A percentile compares a stretch with the other conserved stretches of the same genome.
Evolutionary conservation across 345 rosid genomes (phyloP).

Genomic region (Hibiscus tridactylites): DNA sequence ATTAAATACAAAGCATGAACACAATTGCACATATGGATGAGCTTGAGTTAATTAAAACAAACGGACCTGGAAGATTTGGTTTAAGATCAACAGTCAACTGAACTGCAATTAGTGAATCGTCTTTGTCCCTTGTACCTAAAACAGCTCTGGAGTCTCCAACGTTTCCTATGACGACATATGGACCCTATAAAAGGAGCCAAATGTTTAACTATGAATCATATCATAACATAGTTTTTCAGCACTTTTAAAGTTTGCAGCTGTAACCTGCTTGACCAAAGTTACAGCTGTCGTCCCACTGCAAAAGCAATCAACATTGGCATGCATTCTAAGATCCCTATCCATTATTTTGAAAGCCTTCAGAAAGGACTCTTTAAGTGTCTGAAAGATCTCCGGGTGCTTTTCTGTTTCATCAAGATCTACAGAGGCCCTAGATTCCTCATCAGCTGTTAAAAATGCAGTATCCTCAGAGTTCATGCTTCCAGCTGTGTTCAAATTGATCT

Average conservation of each 20-base stretch:
- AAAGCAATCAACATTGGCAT: slow-evolving; percentile 65
- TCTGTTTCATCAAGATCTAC: slow-evolving; percentile 42
- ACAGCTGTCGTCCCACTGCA: slow-evolving; percentile 99
- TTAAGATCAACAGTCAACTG: slow-evolving; percentile 97
- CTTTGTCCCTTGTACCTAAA: slow-evolving; percentile 61
- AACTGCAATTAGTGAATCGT: slow-evolving; percentile 63
- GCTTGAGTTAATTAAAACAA: background rate
- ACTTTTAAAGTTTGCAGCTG: slow-evolving; percentile 4
- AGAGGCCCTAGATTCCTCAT: slow-evolving; percentile 57
- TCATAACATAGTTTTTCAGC: slow-evolving; percentile 4
- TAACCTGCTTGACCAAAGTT: slow-evolving; percentile 83
- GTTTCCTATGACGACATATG: slow-evolving; percentile 69
- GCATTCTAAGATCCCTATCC: slow-evolving; percentile 87
- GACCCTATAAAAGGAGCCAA: slow-evolving; percentile 44
- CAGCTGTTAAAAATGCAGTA: slow-evolving; percentile 47
- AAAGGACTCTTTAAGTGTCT: slow-evolving; percentile 67
- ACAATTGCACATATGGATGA: background rate
- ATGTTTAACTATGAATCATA: background rate
- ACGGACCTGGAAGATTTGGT: slow-evolving; percentile 89
- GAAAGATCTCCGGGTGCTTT: slow-evolving; percentile 46
- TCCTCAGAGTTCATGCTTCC: slow-evolving; percentile 51
- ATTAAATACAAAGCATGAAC: too few species aligned
- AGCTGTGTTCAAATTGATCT: slow-evolving; percentile 38
- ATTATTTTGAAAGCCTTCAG: slow-evolving; percentile 85
- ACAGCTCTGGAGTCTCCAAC: slow-evolving; percentile 96